Conservation (phyloP, 2,329 filamentous ascomycete species). For the Neospermospora avenae region DNA sequence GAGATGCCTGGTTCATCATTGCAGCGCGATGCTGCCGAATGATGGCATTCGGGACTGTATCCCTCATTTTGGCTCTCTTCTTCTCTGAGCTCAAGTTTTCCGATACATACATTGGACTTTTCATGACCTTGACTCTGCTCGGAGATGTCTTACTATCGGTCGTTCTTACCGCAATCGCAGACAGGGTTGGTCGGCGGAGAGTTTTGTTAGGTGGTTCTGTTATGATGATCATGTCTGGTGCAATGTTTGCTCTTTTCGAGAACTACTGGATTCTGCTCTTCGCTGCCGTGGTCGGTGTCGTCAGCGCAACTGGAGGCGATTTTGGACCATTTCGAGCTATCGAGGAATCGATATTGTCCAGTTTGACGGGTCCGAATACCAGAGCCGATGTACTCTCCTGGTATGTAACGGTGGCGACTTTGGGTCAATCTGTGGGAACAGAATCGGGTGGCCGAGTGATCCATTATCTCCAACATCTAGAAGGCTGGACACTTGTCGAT, state of each 20-base stretch:
- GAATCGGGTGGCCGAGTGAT: slow-evolving; percentile 57
- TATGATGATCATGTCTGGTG: slow-evolving; percentile 53
- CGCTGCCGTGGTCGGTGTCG: slow-evolving; percentile 57
- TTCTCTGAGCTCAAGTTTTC: slow-evolving; percentile 49
- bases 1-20: slow-evolving; percentile 55
- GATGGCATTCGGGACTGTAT: slow-evolving; percentile 57
- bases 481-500: slow-evolving; percentile 43
- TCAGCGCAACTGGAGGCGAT: slow-evolving; percentile 58
- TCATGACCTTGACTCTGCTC: slow-evolving; percentile 60
- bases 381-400: slow-evolving; percentile 56
- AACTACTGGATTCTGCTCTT: slow-evolving; percentile 56
- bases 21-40: slow-evolving; percentile 55
- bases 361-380: slow-evolving; percentile 44
- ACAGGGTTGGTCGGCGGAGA: slow-evolving; percentile 50
- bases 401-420: slow-evolving; percentile 55
- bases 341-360: slow-evolving; percentile 56
- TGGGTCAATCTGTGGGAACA: slow-evolving; percentile 58
- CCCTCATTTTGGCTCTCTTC: slow-evolving; percentile 54
- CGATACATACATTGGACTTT: slow-evolving; percentile 53
- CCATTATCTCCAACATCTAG: slow-evolving; percentile 43
- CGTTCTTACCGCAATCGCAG: slow-evolving; percentile 55
- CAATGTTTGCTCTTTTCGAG: slow-evolving; percentile 48
- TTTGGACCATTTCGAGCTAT: slow-evolving; percentile 60
- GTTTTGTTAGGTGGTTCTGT: slow-evolving; percentile 50
- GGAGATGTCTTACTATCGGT: slow-evolving; percentile 59